Evolutionary conservation across 306 rosid genomes (phyloP).

Genomic region (Casuarina glauca): DNA sequence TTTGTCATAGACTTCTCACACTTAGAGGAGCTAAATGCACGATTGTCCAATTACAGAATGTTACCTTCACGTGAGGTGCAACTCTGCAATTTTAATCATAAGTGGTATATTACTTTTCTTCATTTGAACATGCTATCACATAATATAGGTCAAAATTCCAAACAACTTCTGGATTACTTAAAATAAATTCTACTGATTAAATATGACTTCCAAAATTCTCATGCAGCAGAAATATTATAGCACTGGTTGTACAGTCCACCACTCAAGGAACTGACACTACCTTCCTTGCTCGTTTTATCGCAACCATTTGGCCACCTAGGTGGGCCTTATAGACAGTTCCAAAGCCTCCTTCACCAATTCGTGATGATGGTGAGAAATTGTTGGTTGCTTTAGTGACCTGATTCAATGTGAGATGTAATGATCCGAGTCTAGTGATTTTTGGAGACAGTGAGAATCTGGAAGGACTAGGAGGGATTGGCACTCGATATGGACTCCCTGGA

Average conservation of each 20-base stretch:
- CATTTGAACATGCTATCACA: not conserved
- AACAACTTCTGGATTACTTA: constrained; percentile 7
- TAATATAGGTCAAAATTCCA: constrained; percentile 15
- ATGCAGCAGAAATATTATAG: not conserved
- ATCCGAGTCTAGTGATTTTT: constrained; percentile 64
- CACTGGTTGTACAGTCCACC: not conserved
- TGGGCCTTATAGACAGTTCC: constrained; percentile 93
- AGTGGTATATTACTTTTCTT: not conserved
- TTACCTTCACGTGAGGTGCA: not conserved
- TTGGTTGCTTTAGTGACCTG: constrained; percentile 75
- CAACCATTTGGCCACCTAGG: constrained; percentile 72
- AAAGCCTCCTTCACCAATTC: constrained; percentile 90
- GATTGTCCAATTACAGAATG: not conserved
- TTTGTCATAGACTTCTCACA: not conserved
- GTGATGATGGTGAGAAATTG: constrained; percentile 73
- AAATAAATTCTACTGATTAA: not conserved
- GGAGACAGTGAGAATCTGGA: constrained; percentile 75
- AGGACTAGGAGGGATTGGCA: constrained; percentile 91
- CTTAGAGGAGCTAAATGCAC: not conserved
- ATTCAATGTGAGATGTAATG: constrained; percentile 69
- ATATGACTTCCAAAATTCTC: not conserved
- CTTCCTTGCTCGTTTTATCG: constrained; percentile 87
- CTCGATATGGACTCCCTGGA: constrained; percentile 71
- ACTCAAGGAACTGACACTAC: constrained; percentile 37
- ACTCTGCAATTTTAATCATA: not conserved